Evolutionary conservation across 768 basidiomycete species (phyloP), one percentile per base, ranked within the genome.

Genomic region (Mrakia hoshinonis): DNA sequence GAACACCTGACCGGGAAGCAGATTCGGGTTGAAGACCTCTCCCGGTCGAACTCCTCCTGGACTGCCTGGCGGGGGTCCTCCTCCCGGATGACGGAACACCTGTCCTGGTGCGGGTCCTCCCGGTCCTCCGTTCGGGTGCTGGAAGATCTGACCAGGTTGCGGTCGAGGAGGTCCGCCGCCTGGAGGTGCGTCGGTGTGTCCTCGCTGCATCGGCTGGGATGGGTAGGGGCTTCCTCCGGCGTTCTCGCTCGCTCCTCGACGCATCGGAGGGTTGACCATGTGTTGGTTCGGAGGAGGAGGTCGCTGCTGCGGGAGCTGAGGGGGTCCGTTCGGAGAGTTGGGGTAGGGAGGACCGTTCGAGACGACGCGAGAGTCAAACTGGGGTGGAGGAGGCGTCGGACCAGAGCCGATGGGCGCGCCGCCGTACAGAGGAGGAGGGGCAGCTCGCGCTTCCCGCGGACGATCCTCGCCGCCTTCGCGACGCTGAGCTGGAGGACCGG

Each of bases 111-210:
- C 18, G 34, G 72, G 74, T 62, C 73, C 67, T 70, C 54, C 71
- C 48, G 61, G n/a, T n/a, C n/a, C 65, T 10, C 66, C 65, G 51
- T 72, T 69, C 12, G 79, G 77, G 65, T 79, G 76, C 43, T 78
- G 77, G 75, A 79, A 79, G 7, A 78, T 71, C 72, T 79, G 77
- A 34, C 78, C 78, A 9, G 78, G 78, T 68, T 78, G 77, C 11
- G 77, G 76, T 49, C 77, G 77, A 24, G 10, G 24, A 38, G 24
- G 24, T 43, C 15, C 75, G 72, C 68, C 76, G 58, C 7, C 38
- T 26, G 20, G 71, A 38, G 34, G 69, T 12, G 20, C 51, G 63
- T 70, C 67, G 66, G 29, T 61, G 38, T 69, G 60, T 2, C 61
- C 58, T 11, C 68, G 67, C 60, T 64, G 62, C 39, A 68, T 54